Evolutionary conservation across 129 eudicot genomes (phyloP), one percentile per base, ranked within the genome.

Genomic region (Rutidosis leptorrhynchoides): DNA sequence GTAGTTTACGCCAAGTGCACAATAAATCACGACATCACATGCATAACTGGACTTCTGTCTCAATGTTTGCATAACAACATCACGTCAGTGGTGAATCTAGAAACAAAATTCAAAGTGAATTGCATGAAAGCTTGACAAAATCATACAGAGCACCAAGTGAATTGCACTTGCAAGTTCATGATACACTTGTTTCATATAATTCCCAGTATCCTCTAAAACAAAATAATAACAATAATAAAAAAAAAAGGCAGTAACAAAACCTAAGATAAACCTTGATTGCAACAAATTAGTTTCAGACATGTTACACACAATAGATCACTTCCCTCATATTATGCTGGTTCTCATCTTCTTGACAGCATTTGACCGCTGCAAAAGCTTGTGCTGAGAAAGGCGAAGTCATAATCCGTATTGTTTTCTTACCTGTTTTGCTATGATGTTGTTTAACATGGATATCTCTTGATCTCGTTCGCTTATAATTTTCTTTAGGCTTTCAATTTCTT

Each of bases 341-440:
- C 45, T 58, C 55, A 15, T 5, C 24, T 25, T 60, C 45, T 59
- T 54, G 21, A 55, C 40, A 32, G 28, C 56, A 66, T 48, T 11
- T 32, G 28, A 51, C 57, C 58, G 19, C 14, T 51, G 12, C 32
- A 20, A 9, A 32, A 23, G 49, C 32, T 9, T 62, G 35, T 35
- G 30, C 53, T 32, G 1, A 29, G 55, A 35, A 58, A 43, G 10
- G 17, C 48, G 5, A 17, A 17, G 16, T 83, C 77, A 80, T 21
- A 85, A 48, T 14, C 83, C 83, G 1, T 69, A 60, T 73, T 89
- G 94, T 69, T 85, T 89, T 77, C 89, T 85, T 20, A 79, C 77
- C 59, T 80, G 90, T 28, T 87, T 78, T 63, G 78, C 90, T 55
- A 85, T 65, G 25, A 89, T 77, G 78, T 76, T 89, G 67, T 89